Percentiles rank a stretch among this genome's conserved stretches.
phyloP scores from a whole-genome alignment of 148 eudicot genomes.

The Fagopyrum tataricum region DNA sequence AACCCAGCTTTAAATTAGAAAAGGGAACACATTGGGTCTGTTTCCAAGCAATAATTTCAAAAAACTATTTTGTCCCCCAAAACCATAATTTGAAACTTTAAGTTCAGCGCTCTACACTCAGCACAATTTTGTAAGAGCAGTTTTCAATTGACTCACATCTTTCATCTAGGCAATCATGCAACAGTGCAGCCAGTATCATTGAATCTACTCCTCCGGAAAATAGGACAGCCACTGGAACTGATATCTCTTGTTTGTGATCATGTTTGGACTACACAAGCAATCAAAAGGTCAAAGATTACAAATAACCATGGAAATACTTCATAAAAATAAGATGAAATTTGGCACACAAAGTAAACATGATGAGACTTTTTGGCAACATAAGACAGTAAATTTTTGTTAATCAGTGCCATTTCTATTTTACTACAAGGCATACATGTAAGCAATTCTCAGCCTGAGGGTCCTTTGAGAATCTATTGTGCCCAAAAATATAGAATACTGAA shows the following conservation, averaged over 20 bases:
- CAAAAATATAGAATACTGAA: neutral
- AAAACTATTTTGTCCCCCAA: too few species aligned
- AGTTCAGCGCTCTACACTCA: neutral
- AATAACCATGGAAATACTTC: neutral
- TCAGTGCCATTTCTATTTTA: neutral
- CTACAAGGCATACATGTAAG: neutral
- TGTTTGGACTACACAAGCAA: neutral
- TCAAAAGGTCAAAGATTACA: neutral
- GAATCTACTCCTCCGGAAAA: slow-evolving; percentile 97
- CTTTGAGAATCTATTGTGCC: neutral
- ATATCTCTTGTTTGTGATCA: slow-evolving; percentile 23
- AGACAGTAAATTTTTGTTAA: neutral
- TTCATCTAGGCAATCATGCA: slow-evolving; percentile 72
- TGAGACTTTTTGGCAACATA: neutral
- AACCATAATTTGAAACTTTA: too few species aligned
- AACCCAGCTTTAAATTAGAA: too few species aligned
- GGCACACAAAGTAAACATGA: neutral
- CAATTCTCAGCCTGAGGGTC: neutral
- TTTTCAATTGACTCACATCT: slow-evolving; percentile 41
- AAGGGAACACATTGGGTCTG: too few species aligned
- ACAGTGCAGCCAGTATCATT: slow-evolving; percentile 88
- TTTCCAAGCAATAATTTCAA: too few species aligned
- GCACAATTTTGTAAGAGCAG: neutral
- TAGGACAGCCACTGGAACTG: slow-evolving; percentile 81
- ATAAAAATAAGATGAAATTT: neutral